These are phyloP conservation scores for Beauveria rudraprayagi DNA, from an alignment of 2,329 filamentous ascomycete genomes.

Conservation along the genomic window DNA sequence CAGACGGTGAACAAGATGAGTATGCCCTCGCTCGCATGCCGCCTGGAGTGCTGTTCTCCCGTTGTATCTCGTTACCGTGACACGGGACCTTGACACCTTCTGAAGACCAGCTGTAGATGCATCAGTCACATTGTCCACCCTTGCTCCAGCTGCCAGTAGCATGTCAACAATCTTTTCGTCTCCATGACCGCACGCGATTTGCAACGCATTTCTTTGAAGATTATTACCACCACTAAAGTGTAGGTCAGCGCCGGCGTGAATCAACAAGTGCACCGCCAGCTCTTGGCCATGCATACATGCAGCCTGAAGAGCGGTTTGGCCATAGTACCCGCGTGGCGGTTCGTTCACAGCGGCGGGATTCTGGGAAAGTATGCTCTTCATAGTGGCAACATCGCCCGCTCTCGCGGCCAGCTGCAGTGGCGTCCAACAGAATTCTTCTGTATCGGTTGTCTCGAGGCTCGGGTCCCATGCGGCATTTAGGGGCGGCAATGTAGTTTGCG, in stretches of 20 bases:
- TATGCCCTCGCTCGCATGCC: constrained; percentile 23
- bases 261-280: neutral
- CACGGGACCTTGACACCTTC: neutral
- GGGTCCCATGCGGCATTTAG: constrained; percentile 11
- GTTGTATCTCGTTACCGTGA: constrained; percentile 21
- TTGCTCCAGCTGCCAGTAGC: neutral
- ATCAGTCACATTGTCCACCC: neutral
- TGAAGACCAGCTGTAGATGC: neutral
- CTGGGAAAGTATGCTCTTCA: constrained; percentile 19
- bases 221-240: neutral
- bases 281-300: constrained; percentile 22
- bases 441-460: constrained; percentile 10
- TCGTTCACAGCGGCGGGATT: constrained; percentile 24
- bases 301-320: constrained; percentile 30
- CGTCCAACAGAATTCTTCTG: constrained; percentile 27
- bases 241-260: constrained; percentile 3
- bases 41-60: constrained; percentile 31
- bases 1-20: constrained; percentile 19
- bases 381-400: constrained; percentile 21
- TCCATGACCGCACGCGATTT: constrained; percentile 7
- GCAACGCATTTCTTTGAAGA: constrained; percentile 3
- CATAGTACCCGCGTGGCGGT: constrained; percentile 25
- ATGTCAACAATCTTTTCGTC: neutral
- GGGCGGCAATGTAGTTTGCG: neutral
- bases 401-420: constrained; percentile 26